Conservation (phyloP, 2,329 filamentous ascomycete species). For the Fusarium miscanthi region DNA sequence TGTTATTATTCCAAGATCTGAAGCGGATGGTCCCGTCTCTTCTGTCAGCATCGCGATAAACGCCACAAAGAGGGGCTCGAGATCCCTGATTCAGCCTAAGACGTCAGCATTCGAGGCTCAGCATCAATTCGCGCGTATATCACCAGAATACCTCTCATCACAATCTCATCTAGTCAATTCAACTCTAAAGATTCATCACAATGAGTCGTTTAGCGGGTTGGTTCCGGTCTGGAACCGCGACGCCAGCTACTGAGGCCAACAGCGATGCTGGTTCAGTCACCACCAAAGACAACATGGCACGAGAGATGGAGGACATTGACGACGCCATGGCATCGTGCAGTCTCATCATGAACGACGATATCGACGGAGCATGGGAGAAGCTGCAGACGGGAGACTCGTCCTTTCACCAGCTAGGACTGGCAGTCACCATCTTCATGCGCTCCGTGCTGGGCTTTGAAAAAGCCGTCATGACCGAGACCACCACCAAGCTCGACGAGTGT, state of each 20-base stretch:
- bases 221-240: slow-evolving; percentile 58
- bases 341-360: slow-evolving; percentile 89
- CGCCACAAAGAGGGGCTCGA: slow-evolving; percentile 38
- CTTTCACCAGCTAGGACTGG: slow-evolving; percentile 88
- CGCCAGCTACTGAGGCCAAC: slow-evolving; percentile 44
- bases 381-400: slow-evolving; percentile 79
- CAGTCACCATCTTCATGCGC: slow-evolving; percentile 84
- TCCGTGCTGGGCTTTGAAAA: slow-evolving; percentile 93
- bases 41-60: background rate
- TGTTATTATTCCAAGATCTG: background rate
- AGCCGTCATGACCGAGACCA: slow-evolving; percentile 87
- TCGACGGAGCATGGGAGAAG: slow-evolving; percentile 81
- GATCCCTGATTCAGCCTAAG: slow-evolving; percentile 32
- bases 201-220: slow-evolving; percentile 64
- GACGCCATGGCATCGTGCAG: slow-evolving; percentile 73
- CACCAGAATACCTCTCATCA: background rate
- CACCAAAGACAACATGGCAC: slow-evolving; percentile 47
- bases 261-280: slow-evolving; percentile 45
- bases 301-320: slow-evolving; percentile 66
- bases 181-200: background rate
- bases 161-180: background rate
- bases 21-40: background rate
- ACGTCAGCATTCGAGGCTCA: slow-evolving; percentile 40
- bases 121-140: slow-evolving; percentile 1
- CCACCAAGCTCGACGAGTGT: slow-evolving; percentile 75